Percentiles rank a stretch among this genome's conserved stretches.
Evolutionary conservation across 192 early-diverging fungal genomes (phyloP).

Genomic region (Rhizophlyctis rosea): DNA sequence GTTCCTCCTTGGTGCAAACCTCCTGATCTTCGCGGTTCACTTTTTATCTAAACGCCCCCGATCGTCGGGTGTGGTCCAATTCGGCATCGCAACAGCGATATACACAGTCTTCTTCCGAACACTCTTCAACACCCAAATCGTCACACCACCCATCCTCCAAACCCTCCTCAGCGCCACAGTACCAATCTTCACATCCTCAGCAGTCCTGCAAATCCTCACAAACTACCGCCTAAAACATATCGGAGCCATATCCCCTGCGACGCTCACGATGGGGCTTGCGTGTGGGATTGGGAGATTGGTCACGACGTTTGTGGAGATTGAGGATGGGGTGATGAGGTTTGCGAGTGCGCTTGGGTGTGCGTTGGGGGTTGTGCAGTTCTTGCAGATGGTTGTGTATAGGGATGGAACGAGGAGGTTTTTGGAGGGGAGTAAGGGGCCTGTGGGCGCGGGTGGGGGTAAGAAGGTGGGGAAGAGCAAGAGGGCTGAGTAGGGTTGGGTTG

Average conservation of each 20-base stretch:
- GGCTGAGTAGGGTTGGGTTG: no score
- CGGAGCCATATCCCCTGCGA: slow-evolving; percentile 19
- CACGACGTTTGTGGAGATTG: slow-evolving; percentile 29
- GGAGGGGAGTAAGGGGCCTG: slow-evolving; percentile 2
- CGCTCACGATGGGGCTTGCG: slow-evolving; percentile 18
- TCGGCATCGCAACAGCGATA: background rate
- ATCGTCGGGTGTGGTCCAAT: no score
- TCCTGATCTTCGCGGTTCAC: slow-evolving; percentile 10
- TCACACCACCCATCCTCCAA: slow-evolving; percentile 8
- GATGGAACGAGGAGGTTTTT: slow-evolving; percentile 21
- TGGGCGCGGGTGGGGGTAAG: no score
- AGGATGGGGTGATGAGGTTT: slow-evolving; percentile 15
- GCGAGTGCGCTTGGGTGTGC: slow-evolving; percentile 5
- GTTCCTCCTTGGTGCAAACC: slow-evolving; percentile 12
- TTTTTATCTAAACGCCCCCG: background rate
- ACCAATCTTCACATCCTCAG: slow-evolving; percentile 8
- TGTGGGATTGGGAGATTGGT: slow-evolving; percentile 25
- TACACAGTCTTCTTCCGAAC: slow-evolving; percentile 1
- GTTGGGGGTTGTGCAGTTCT: slow-evolving; percentile 16
- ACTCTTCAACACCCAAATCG: background rate
- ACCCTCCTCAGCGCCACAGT: slow-evolving; percentile 14
- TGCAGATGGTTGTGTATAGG: slow-evolving; percentile 21
- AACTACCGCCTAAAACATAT: slow-evolving; percentile 20
- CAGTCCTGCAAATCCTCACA: slow-evolving; percentile 18
- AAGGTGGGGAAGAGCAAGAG: no score